These are phyloP conservation scores for Saccharomyces hybrid DNA, from an alignment of 1,139 yeast genomes.

Conservation along the genomic window DNA sequence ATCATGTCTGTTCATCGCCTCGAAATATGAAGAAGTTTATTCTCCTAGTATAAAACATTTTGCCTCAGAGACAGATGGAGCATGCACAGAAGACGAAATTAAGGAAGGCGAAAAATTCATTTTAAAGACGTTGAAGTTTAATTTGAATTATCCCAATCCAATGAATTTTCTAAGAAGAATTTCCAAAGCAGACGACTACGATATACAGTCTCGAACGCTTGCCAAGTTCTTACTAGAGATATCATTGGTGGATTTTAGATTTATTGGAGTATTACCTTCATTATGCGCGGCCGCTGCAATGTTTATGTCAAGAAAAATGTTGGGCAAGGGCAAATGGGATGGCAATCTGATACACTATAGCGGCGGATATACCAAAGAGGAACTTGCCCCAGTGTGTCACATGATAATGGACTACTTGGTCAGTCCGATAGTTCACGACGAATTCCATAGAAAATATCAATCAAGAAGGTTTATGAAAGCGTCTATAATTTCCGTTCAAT, in stretches of 20 bases:
- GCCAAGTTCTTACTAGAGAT: constrained; percentile 86
- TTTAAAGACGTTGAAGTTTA: constrained; percentile 65
- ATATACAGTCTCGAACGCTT: constrained; percentile 82
- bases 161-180: constrained; percentile 89
- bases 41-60: constrained; percentile 87
- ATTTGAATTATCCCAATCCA: constrained; percentile 85
- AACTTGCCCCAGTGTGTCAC: constrained; percentile 62
- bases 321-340: constrained; percentile 69
- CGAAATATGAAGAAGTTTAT: constrained; percentile 91
- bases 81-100: constrained; percentile 69
- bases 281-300: constrained; percentile 86
- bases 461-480: constrained; percentile 88
- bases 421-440: constrained; percentile 82
- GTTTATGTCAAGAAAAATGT: constrained; percentile 75
- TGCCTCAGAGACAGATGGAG: constrained; percentile 82
- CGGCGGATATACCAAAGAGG: constrained; percentile 78
- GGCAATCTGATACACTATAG: constrained; percentile 81
- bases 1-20: constrained; percentile 83
- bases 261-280: constrained; percentile 74
- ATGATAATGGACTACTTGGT: constrained; percentile 71
- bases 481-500: constrained; percentile 75
- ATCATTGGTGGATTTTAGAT: constrained; percentile 70
- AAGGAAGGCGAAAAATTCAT: constrained; percentile 81
- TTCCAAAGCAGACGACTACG: constrained; percentile 92
- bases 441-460: constrained; percentile 89